Evolutionary conservation across 768 basidiomycete species (phyloP), one percentile per base, ranked within the genome.

Genomic region (Serpula lacrymans): DNA sequence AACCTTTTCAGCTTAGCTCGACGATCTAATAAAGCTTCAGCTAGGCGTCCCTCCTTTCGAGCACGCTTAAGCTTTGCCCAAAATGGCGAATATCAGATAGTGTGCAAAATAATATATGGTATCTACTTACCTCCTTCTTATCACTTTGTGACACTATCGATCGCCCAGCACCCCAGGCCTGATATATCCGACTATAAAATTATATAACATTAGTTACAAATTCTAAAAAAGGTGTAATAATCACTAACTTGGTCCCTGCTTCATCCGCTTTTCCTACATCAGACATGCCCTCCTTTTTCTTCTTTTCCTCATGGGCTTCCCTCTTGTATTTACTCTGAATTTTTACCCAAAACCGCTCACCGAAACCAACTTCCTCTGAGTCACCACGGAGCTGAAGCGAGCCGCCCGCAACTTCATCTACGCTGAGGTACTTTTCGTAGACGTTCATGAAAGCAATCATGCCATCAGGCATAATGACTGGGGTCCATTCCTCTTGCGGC

Each of bases 401-500:
- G 1, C 90, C 90, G 16, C 92, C 90, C 6, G 91, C 90, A 21
- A 87, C 80, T 53, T 93, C 88, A 51, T 95, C 92, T 30, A 94
- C 68, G 37, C 79, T 63, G 31, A 96, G 75, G 60, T 88, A 93
- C 55, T 84, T 94, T 57, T 92, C 89, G 54, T 94, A 93, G 8
- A 88, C 72, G 61, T 84, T 91, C 79, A 82, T 82, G 57, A 93
- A 85, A 6, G 88, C 85, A 34, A 87, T 79, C 84, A 91, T 88
- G 29, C 88, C 88, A 44, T 87, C 88, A 8, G 86, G 79, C 17
- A 88, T 62, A 41, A 92, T 68, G 18, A 90, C 76, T 12, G 91
- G 85, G 3, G 85, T 87, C 88, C 91, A 96, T 62, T 94, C 92
- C 61, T 96, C 92, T 61, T 95, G 89, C 4, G 88, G 86, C 2